Base-by-base conservation (phyloP, 306 rosid genomes). In the Trifolium subterraneum region DNA sequence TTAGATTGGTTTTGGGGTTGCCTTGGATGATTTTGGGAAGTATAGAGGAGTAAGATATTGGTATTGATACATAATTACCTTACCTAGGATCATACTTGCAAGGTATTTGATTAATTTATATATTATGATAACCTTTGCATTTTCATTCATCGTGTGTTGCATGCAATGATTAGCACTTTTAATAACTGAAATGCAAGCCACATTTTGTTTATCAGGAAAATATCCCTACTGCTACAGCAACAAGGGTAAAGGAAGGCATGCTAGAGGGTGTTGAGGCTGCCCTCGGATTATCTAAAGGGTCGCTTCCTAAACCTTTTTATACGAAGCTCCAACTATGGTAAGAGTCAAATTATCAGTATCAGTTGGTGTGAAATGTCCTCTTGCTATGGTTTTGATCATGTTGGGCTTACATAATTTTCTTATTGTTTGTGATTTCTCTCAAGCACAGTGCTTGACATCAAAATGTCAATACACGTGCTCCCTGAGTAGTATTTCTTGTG, bases 201-300 rank as follows among this genome's bases (percentile, higher is more conserved):
- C 44, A 19, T 52, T 39, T 15, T 59, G 50, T 75, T 71, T 69
- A 55, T 74, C 81, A 91, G 98, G 98, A 93, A 84, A 93, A 89
- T 79, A 93, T 93, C 69, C 96, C 96, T 25, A 71, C 61, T 63
- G 88, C 87, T 50, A 89, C 98, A 8, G 84, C 90, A 23, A 86
- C 87, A 71, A 89, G 52, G 88, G 92, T 89, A 69, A 88, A 79
- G 73, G 80, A 84, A 27, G 84, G 77, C 61, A 91, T 93, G 97
- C 96, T 93, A 42, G 84, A 78, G 82, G 97, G 96, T 47, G 91
- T 93, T 70, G 97, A 93, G 82, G 75, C 85, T 70, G 91, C 98
- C 19, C 85, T 93, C 12, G 98, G 97, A 50, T 65, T 93, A 79
- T 68, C 84, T 35, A 77, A 77, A 78, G 96, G 91, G 70, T 89